A percentile compares a stretch with the other conserved stretches of the same genome.
Conservation (phyloP, 805 yeast genomes). For the Lachancea nothofagi region DNA sequence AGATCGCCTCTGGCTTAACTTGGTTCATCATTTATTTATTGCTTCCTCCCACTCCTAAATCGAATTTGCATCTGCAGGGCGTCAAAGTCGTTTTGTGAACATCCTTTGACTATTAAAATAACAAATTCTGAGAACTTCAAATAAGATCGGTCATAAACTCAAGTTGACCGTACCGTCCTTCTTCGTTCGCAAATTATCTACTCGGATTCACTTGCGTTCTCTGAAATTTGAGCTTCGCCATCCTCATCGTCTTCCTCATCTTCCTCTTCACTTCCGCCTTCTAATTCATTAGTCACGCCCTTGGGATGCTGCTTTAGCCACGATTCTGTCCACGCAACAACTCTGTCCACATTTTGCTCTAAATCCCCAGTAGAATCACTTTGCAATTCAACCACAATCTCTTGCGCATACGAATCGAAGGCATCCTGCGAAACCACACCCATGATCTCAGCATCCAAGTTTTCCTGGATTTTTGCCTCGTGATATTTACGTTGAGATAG, state of each 20-base stretch:
- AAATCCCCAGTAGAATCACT: slow-evolving; percentile 72
- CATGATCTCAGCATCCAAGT: slow-evolving; percentile 96
- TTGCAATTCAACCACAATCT: slow-evolving; percentile 72
- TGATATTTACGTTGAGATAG: slow-evolving; percentile 71
- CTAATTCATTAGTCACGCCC: slow-evolving; percentile 51
- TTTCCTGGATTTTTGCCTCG: slow-evolving; percentile 79
- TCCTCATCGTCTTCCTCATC: slow-evolving; percentile 11
- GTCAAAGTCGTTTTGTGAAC: too few species aligned
- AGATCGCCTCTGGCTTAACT: too few species aligned
- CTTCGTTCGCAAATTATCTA: too few species aligned
- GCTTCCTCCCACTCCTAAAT: too few species aligned
- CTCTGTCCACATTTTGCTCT: slow-evolving; percentile 76
- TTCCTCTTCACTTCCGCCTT: slow-evolving; percentile 10
- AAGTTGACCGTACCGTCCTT: too few species aligned
- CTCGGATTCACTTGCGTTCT: not conserved
- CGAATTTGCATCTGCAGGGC: too few species aligned
- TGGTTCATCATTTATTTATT: too few species aligned
- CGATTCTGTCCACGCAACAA: slow-evolving; percentile 63
- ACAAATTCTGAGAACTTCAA: too few species aligned
- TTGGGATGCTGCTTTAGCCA: slow-evolving; percentile 68
- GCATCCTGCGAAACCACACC: slow-evolving; percentile 87
- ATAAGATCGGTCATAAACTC: too few species aligned
- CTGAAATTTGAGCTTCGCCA: slow-evolving; percentile 10
- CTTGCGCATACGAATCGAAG: slow-evolving; percentile 68
- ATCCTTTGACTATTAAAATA: too few species aligned